phyloP scores from a whole-genome alignment of 2,329 filamentous ascomycete species.

The Diplodia sapinea region DNA sequence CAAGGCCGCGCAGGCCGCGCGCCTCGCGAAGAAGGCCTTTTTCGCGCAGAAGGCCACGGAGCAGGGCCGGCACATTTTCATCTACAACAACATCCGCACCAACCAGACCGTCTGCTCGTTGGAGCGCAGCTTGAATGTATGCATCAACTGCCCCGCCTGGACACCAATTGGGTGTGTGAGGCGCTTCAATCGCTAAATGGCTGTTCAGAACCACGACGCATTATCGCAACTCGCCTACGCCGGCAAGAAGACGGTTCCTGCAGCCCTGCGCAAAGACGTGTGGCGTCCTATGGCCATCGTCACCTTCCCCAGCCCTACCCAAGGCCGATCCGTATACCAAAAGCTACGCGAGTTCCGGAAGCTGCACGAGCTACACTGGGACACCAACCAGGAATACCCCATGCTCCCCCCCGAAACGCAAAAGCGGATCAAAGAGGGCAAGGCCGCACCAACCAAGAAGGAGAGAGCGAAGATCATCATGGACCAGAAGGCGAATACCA shows the following conservation, averaged over 20 bases:
- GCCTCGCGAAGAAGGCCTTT: not conserved
- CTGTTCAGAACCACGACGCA: conserved; percentile 31
- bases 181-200: not conserved
- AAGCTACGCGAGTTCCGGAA: conserved; percentile 65
- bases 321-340: conserved; percentile 62
- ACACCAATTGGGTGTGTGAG: conserved; percentile 1
- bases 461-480: conserved; percentile 61
- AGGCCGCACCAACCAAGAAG: conserved; percentile 54
- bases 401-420: conserved; percentile 40
- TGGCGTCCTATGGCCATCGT: conserved; percentile 67
- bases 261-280: conserved; percentile 64
- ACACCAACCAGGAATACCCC: conserved; percentile 40
- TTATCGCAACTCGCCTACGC: conserved; percentile 66
- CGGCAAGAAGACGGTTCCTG: conserved; percentile 67
- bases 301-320: conserved; percentile 57
- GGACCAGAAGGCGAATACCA: conserved; percentile 68
- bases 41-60: conserved; percentile 1
- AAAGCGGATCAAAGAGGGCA: conserved; percentile 50
- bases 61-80: conserved; percentile 61
- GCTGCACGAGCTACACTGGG: conserved; percentile 63
- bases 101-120: conserved; percentile 70
- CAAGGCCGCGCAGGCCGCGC: not conserved
- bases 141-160: conserved; percentile 32
- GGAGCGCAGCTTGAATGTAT: conserved; percentile 61
- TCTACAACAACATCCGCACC: conserved; percentile 66